A percentile compares a stretch with the other conserved stretches of the same genome.
Conservation (phyloP, 176 grass and related monocot genomes). For the Triticum urartu region DNA sequence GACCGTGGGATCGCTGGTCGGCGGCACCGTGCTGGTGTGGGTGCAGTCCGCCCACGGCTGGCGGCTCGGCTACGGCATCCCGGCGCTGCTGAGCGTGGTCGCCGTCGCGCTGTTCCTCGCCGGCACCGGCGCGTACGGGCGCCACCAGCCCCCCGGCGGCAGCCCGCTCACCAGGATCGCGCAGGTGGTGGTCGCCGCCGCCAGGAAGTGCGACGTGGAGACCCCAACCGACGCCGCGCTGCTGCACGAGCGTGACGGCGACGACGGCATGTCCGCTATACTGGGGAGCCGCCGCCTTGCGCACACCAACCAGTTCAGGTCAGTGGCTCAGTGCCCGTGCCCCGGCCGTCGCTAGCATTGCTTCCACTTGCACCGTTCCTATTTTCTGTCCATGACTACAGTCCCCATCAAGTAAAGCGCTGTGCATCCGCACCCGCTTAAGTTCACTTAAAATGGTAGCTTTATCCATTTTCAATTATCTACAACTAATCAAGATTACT, state of each 20-base stretch:
- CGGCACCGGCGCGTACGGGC: constrained; percentile 14
- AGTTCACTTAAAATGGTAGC: too few species aligned
- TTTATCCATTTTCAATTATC: too few species aligned
- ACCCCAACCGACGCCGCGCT: neutral
- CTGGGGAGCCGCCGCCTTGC: constrained; percentile 41
- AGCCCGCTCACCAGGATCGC: constrained; percentile 44
- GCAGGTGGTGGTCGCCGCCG: constrained; percentile 38
- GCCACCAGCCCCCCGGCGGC: constrained; percentile 29
- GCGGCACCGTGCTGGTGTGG: constrained; percentile 53
- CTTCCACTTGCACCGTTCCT: too few species aligned
- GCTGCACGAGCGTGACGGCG: constrained; percentile 29
- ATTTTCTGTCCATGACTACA: too few species aligned
- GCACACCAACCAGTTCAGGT: constrained; percentile 51
- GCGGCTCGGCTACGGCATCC: constrained; percentile 42
- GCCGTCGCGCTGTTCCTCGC: constrained; percentile 27
- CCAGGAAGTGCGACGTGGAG: constrained; percentile 25
- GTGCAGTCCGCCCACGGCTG: constrained; percentile 44
- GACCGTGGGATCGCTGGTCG: constrained; percentile 37
- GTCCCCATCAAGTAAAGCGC: too few species aligned
- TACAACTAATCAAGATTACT: too few species aligned
- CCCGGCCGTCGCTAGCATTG: neutral
- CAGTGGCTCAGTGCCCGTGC: neutral
- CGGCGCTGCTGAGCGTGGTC: constrained; percentile 22
- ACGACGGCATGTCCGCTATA: constrained; percentile 42
- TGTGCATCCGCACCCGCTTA: too few species aligned